Evolutionary conservation across 805 yeast species (phyloP).

Genomic region (Yamadazyma phyllophila): DNA sequence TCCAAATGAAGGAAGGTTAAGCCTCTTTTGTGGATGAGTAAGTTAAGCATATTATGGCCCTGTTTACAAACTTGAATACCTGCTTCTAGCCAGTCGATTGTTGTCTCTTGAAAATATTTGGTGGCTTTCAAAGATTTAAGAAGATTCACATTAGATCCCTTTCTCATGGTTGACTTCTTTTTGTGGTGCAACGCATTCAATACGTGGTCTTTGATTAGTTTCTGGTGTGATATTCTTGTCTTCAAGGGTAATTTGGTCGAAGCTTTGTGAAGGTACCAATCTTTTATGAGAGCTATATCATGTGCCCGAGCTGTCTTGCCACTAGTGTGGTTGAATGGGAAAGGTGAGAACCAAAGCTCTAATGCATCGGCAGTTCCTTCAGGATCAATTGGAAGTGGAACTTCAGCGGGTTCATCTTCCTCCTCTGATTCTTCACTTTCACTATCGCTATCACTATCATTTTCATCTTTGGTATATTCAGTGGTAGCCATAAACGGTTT

Average conservation of each 20-base stretch:
- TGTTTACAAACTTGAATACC: constrained; percentile 91
- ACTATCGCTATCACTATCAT: constrained; percentile 4
- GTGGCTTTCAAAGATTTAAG: constrained; percentile 69
- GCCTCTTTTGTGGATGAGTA: constrained; percentile 87
- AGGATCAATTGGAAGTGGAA: constrained; percentile 27
- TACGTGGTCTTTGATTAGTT: constrained; percentile 74
- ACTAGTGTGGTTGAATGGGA: constrained; percentile 75
- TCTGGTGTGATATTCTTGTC: constrained; percentile 84
- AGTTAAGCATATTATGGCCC: constrained; percentile 89
- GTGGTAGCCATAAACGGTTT: constrained; percentile 47
- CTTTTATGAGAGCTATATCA: constrained; percentile 81
- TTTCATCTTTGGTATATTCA: background rate
- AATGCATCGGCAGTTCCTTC: constrained; percentile 53
- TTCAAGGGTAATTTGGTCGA: constrained; percentile 64
- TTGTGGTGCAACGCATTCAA: constrained; percentile 62
- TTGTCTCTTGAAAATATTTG: constrained; percentile 85
- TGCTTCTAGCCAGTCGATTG: constrained; percentile 98
- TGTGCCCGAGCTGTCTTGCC: constrained; percentile 79
- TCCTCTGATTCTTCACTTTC: constrained; percentile 7
- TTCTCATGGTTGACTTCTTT: constrained; percentile 30
- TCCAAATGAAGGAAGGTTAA: constrained; percentile 90
- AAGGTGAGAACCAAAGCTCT: constrained; percentile 74
- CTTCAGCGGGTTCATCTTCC: constrained; percentile 6
- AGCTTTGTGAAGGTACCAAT: constrained; percentile 76
- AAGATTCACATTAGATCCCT: constrained; percentile 54